phyloP scores from a whole-genome alignment of 2,329 filamentous ascomycete genomes.

The Ramularia collo-cygni region DNA sequence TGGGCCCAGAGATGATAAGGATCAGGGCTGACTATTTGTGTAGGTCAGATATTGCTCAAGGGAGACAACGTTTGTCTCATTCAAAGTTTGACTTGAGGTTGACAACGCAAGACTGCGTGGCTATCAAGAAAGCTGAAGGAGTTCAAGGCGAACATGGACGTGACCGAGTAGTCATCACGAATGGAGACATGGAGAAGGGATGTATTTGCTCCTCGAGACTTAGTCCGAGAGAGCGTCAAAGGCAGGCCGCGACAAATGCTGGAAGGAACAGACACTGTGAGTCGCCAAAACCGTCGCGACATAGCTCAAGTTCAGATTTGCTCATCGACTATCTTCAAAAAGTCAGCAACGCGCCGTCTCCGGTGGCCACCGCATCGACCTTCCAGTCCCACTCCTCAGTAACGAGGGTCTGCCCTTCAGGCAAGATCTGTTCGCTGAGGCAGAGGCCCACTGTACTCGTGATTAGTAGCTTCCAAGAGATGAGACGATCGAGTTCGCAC shows the following conservation, averaged over 20 bases:
- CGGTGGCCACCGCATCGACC: conserved; percentile 56
- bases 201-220: no score
- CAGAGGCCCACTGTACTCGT: conserved; percentile 61
- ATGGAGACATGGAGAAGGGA: neutral
- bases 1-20: neutral
- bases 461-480: conserved; percentile 40
- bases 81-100: conserved; percentile 33
- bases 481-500: no score
- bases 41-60: conserved; percentile 79
- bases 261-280: conserved; percentile 8
- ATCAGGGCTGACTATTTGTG: conserved; percentile 7
- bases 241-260: neutral
- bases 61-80: conserved; percentile 84
- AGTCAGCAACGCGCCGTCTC: conserved; percentile 25
- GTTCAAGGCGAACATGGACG: neutral
- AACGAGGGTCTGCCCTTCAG: conserved; percentile 59
- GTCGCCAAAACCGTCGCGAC: conserved; percentile 10
- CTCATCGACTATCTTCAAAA: conserved; percentile 66
- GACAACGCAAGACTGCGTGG: conserved; percentile 6
- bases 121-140: no score
- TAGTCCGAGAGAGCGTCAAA: neutral
- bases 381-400: conserved; percentile 70
- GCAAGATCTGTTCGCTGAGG: conserved; percentile 76
- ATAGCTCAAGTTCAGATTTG: conserved; percentile 26
- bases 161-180: neutral